A percentile compares a stretch with the other conserved stretches of the same genome.
Conservation (phyloP, 176 grass and related monocot genomes). For the Ampelocalamus luodianensis region DNA sequence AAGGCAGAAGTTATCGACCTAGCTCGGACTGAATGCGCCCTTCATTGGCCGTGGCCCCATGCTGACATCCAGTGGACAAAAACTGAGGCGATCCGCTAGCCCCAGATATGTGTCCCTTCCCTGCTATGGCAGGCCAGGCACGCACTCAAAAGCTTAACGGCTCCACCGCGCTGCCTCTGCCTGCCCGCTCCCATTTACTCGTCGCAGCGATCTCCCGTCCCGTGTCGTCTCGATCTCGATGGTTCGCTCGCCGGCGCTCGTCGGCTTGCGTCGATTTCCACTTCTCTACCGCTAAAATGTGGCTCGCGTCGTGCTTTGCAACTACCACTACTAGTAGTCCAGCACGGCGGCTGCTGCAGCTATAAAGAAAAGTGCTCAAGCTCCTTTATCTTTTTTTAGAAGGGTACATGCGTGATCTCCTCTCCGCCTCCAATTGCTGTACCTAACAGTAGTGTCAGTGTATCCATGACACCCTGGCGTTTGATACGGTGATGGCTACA, state of each 20-base stretch:
- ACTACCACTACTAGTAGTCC: neutral
- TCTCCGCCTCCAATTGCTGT: neutral
- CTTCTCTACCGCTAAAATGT: neutral
- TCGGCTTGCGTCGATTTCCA: neutral
- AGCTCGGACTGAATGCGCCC: slow-evolving; percentile 1
- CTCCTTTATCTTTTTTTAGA: neutral
- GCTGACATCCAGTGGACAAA: neutral
- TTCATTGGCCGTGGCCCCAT: neutral
- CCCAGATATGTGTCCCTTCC: neutral
- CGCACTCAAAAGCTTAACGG: slow-evolving; percentile 13
- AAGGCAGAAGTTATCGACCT: neutral
- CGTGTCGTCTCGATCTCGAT: neutral
- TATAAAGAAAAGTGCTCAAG: neutral
- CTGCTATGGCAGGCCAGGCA: neutral
- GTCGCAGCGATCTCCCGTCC: neutral
- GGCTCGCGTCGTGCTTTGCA: neutral
- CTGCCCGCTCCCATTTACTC: neutral
- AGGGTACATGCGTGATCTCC: neutral
- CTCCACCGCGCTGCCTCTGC: neutral
- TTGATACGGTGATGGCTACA: slow-evolving; percentile 36
- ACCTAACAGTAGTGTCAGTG: slow-evolving; percentile 30
- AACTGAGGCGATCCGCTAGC: neutral
- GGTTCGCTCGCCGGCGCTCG: too few species aligned
- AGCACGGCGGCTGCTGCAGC: too few species aligned
- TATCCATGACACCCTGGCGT: slow-evolving; percentile 37